These are phyloP conservation scores for Trichoderma sp. DNA, from an alignment of 2,329 filamentous ascomycete species.

Conservation along the genomic window DNA sequence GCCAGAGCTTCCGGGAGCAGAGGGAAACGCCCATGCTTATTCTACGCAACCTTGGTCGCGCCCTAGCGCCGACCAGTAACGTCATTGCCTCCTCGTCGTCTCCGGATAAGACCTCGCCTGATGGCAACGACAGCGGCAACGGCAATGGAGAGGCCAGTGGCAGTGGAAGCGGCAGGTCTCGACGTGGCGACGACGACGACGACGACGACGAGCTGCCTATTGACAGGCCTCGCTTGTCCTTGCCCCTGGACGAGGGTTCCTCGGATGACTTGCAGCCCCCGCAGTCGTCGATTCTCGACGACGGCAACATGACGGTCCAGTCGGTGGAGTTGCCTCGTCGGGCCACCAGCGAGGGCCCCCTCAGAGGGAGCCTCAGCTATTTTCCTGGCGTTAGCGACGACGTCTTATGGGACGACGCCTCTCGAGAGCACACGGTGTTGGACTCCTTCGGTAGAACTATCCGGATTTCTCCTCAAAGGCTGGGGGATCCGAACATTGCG, in stretches of 20 bases:
- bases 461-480: not conserved
- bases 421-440: not conserved
- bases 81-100: constrained; percentile 52
- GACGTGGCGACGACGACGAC: constrained; percentile 43
- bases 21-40: constrained; percentile 59
- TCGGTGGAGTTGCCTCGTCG: constrained; percentile 64
- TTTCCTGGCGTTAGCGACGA: constrained; percentile 43
- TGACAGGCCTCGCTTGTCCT: constrained; percentile 56
- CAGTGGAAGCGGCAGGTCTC: constrained; percentile 37
- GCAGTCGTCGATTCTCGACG: constrained; percentile 57
- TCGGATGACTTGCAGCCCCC: constrained; percentile 57
- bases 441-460: not conserved
- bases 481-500: constrained; percentile 36
- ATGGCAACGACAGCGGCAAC: constrained; percentile 41
- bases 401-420: constrained; percentile 8
- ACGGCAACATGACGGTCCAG: constrained; percentile 60
- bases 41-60: constrained; percentile 56
- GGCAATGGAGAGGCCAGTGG: constrained; percentile 32
- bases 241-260: constrained; percentile 57
- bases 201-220: constrained; percentile 56
- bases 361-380: constrained; percentile 55
- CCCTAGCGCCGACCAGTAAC: constrained; percentile 54
- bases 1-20: constrained; percentile 59
- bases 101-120: constrained; percentile 35
- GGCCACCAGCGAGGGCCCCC: constrained; percentile 50